Conservation (phyloP, 2,329 filamentous ascomycete species). For the Fusarium sp. region DNA sequence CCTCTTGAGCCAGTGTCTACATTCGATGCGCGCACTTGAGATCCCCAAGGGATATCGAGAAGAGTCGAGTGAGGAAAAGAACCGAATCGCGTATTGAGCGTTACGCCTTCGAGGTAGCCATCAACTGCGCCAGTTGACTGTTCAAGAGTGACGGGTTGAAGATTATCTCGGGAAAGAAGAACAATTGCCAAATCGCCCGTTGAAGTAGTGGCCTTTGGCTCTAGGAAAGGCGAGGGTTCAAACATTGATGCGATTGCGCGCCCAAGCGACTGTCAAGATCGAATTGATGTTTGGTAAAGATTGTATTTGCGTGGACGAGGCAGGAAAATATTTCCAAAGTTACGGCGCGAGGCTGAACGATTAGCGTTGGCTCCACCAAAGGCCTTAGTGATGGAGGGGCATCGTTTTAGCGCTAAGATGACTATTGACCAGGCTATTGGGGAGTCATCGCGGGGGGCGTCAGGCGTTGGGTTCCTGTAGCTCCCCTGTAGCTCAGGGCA, state of each 20-base stretch:
- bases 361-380: slow-evolving; percentile 33
- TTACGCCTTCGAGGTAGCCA: slow-evolving; percentile 81
- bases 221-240: slow-evolving; percentile 80
- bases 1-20: slow-evolving; percentile 94
- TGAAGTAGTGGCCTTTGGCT: slow-evolving; percentile 72
- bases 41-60: slow-evolving; percentile 86
- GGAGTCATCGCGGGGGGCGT: slow-evolving; percentile 17
- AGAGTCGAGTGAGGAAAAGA: slow-evolving; percentile 87
- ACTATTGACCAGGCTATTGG: slow-evolving; percentile 36
- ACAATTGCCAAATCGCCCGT: slow-evolving; percentile 81
- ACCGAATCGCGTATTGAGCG: slow-evolving; percentile 93
- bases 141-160: slow-evolving; percentile 79
- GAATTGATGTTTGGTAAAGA: slow-evolving; percentile 5
- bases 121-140: slow-evolving; percentile 72
- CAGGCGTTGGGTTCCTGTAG: slow-evolving; percentile 7
- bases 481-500: slow-evolving; percentile 30
- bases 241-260: slow-evolving; percentile 50
- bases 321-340: slow-evolving; percentile 40
- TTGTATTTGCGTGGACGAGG: slow-evolving; percentile 21
- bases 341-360: slow-evolving; percentile 35
- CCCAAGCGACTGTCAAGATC: slow-evolving; percentile 3
- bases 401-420: background rate
- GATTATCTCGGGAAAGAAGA: slow-evolving; percentile 88
- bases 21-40: slow-evolving; percentile 87
- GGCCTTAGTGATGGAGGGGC: slow-evolving; percentile 44